Evolutionary conservation across 2,329 filamentous ascomycete species (phyloP).

Genomic region (Fusarium torreyae): DNA sequence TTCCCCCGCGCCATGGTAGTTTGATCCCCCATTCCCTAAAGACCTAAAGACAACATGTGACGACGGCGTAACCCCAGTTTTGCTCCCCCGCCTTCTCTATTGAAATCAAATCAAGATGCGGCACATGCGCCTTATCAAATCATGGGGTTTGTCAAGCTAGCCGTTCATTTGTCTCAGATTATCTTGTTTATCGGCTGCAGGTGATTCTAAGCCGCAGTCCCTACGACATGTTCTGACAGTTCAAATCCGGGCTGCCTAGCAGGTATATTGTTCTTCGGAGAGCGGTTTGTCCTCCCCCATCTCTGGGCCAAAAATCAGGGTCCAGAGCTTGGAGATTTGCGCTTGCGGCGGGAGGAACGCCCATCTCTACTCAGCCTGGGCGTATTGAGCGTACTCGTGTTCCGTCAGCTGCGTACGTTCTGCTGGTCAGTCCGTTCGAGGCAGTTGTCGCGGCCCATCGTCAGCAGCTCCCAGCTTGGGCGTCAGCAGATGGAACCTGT

Average conservation of each 20-base stretch:
- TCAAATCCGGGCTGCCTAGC: neutral
- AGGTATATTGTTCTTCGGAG: neutral
- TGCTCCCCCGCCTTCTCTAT: slow-evolving; percentile 1
- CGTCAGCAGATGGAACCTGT: slow-evolving; percentile 22
- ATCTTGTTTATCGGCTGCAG: slow-evolving; percentile 31
- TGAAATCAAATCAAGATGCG: slow-evolving; percentile 15
- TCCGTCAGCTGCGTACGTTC: slow-evolving; percentile 34
- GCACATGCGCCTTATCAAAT: slow-evolving; percentile 40
- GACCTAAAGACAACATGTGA: slow-evolving; percentile 20
- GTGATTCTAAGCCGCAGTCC: slow-evolving; percentile 33
- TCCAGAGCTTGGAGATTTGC: slow-evolving; percentile 16
- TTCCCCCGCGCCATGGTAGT: neutral
- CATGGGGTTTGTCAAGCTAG: slow-evolving; percentile 40
- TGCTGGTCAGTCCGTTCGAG: slow-evolving; percentile 14
- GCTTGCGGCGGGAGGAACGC: slow-evolving; percentile 16
- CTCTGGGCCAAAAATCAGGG: slow-evolving; percentile 26
- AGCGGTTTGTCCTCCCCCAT: neutral
- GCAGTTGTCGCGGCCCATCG: slow-evolving; percentile 16
- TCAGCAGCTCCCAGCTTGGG: slow-evolving; percentile 14
- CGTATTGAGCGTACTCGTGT: neutral
- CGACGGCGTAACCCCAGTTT: slow-evolving; percentile 15
- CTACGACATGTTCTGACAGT: neutral
- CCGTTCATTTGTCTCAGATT: slow-evolving; percentile 27
- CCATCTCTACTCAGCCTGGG: slow-evolving; percentile 19
- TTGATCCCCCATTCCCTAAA: neutral